phyloP scores from a whole-genome alignment of 2,329 filamentous ascomycete species.

The Colletotrichum sp. region DNA sequence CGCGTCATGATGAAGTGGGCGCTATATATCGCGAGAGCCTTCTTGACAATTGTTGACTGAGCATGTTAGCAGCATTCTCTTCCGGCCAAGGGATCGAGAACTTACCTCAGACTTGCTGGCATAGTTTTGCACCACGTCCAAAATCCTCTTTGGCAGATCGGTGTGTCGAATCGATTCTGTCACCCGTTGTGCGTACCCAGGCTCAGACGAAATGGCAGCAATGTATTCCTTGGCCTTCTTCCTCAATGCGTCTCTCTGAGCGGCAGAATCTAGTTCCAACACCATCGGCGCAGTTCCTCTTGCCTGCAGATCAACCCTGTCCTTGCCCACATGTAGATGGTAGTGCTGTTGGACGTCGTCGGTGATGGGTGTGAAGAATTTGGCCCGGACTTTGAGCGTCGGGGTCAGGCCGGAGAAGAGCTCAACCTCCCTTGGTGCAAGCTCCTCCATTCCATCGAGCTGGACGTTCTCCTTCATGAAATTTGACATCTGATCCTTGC shows the following conservation, averaged over 20 bases:
- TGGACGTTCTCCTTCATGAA: slow-evolving; percentile 57
- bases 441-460: slow-evolving; percentile 43
- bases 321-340: slow-evolving; percentile 45
- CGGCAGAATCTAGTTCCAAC: slow-evolving; percentile 46
- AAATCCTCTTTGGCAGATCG: slow-evolving; percentile 48
- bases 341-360: slow-evolving; percentile 56
- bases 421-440: slow-evolving; percentile 44
- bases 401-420: slow-evolving; percentile 56
- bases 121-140: slow-evolving; percentile 54
- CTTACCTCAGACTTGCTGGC: slow-evolving; percentile 49
- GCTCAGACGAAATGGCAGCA: slow-evolving; percentile 52
- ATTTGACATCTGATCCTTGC: slow-evolving; percentile 51
- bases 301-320: slow-evolving; percentile 44
- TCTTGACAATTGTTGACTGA: slow-evolving; percentile 55
- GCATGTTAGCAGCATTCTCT: background rate
- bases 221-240: slow-evolving; percentile 54
- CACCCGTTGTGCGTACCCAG: slow-evolving; percentile 53
- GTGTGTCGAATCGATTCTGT: slow-evolving; percentile 52
- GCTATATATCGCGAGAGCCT: slow-evolving; percentile 58
- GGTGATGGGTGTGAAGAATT: slow-evolving; percentile 56
- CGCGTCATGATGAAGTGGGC: slow-evolving; percentile 63
- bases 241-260: slow-evolving; percentile 50
- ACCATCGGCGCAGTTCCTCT: slow-evolving; percentile 55
- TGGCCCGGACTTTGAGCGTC: slow-evolving; percentile 52
- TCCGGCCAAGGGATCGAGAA: background rate